Evolutionary conservation across 177 flowering plant species (phyloP).

Genomic region (Vitis hybrid): DNA sequence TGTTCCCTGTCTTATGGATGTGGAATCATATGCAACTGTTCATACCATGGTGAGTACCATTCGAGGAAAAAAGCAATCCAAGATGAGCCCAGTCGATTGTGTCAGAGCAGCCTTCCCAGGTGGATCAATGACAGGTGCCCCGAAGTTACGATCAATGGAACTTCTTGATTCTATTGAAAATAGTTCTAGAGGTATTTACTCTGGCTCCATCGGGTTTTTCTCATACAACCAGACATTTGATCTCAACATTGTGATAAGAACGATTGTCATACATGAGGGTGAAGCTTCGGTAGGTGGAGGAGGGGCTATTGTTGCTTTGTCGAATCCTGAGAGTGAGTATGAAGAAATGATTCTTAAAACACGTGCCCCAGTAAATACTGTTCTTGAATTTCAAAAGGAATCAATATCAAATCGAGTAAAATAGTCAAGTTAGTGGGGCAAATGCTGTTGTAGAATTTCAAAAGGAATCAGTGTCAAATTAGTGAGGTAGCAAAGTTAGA

Average conservation of each 20-base stretch:
- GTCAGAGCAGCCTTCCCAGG: constrained; percentile 94
- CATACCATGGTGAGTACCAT: constrained; percentile 97
- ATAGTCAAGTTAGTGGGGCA: too few species aligned
- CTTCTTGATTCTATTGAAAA: constrained; percentile 86
- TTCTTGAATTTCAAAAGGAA: constrained; percentile 37
- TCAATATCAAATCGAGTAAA: too few species aligned
- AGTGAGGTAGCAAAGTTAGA: too few species aligned
- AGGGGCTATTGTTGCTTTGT: constrained; percentile 88
- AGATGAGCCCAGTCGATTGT: constrained; percentile 66
- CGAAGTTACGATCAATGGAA: constrained; percentile 92
- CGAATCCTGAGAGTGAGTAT: constrained; percentile 80
- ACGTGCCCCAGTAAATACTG: constrained; percentile 63
- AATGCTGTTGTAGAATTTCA: too few species aligned
- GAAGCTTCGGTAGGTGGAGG: constrained; percentile 97
- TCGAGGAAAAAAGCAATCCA: constrained; percentile 58
- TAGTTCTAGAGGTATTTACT: constrained; percentile 84
- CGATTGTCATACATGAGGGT: constrained; percentile 74
- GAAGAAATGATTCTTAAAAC: constrained; percentile 91
- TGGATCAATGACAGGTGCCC: constrained; percentile 99
- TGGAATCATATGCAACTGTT: constrained; percentile 93
- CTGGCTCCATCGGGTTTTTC: constrained; percentile 90
- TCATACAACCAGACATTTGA: constrained; percentile 86
- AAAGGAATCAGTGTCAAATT: too few species aligned
- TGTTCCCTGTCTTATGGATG: constrained; percentile 89
- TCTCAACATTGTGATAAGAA: constrained; percentile 92